Evolutionary conservation across 148 eudicot genomes (phyloP), one percentile per base, ranked within the genome.

Genomic region (Selenicereus undatus): DNA sequence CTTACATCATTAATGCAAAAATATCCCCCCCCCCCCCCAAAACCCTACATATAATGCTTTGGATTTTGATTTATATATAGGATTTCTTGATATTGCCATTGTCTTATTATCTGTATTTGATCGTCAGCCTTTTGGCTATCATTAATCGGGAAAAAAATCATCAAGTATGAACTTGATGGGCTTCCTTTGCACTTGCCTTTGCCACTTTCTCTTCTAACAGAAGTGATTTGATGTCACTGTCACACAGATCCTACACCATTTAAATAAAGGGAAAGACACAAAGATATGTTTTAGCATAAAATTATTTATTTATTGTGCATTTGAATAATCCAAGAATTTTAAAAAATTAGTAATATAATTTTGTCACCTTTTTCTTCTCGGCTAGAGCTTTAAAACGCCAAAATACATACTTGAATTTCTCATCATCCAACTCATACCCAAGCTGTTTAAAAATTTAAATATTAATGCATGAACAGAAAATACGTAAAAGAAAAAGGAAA

Each of bases 401-500:
- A 73, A 73, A 73, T 4, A 73, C 54, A 13, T 42, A 42, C 3
- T 73, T 73, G 45, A 39, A 73, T 24, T 73, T 73, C 27, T 73
- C 75, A 22, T 43, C 75, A 43, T 43, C 75, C 75, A 43, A 73
- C 21, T 73, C 39, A n/a, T n/a, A 73, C 54, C 54, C 75, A 42
- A 73, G 75, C 75, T 73, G 54, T 24, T 42, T 3, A 43, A 42
- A 22, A 62, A 62, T n/a, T 9, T 32, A 32, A 32, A 32, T 32
- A 32, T 32, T 32, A 32, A 32, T 32, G 32, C 32, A 32, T 2
- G 2, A 2, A 32, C 10, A 62, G 1, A n/a, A 12, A 48, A 48
- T 48, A 11, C 12, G 5, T 10, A 48, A 10, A 48, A 48, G 8
- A 39, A 52, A 52, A 52, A 12, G 10, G 13, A 11, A 14, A 52